Conservation (phyloP, 371 early-diverging fungal genomes). For the Lichtheimia ornata region DNA sequence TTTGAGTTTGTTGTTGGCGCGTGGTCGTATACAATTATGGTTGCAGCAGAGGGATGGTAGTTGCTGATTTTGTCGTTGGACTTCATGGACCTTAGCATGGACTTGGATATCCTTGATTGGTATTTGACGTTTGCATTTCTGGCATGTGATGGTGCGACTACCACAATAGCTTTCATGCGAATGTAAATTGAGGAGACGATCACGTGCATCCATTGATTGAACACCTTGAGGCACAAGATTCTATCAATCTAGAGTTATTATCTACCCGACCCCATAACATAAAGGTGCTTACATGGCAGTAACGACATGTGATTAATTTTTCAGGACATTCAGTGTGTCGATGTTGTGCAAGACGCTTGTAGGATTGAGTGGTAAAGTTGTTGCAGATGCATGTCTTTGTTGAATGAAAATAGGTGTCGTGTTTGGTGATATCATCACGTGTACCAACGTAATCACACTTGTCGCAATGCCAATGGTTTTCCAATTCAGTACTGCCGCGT, state of each 20-base stretch:
- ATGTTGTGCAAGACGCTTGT: slow-evolving; percentile 66
- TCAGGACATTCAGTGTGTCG: slow-evolving; percentile 71
- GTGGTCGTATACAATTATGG: slow-evolving; percentile 63
- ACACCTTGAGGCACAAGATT: slow-evolving; percentile 71
- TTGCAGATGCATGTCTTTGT: slow-evolving; percentile 65
- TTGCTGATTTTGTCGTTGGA: slow-evolving; percentile 59
- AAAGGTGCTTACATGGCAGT: slow-evolving; percentile 63
- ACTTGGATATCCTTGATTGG: slow-evolving; percentile 79
- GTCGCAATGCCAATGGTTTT: slow-evolving; percentile 84
- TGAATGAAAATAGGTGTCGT: slow-evolving; percentile 64
- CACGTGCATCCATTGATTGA: slow-evolving; percentile 58
- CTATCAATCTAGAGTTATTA: slow-evolving; percentile 16
- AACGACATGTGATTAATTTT: slow-evolving; percentile 79
- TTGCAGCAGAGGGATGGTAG: slow-evolving; percentile 73
- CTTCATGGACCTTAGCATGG: slow-evolving; percentile 75
- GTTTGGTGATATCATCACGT: slow-evolving; percentile 61
- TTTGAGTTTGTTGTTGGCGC: slow-evolving; percentile 55
- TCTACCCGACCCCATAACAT: background rate
- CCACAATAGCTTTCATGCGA: slow-evolving; percentile 90
- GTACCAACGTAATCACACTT: slow-evolving; percentile 63
- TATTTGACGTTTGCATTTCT: slow-evolving; percentile 72
- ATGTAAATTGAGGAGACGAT: slow-evolving; percentile 66
- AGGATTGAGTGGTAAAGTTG: slow-evolving; percentile 26
- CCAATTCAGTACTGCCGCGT: slow-evolving; percentile 60
- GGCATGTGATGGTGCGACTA: slow-evolving; percentile 79